Conservation (phyloP, 164 flowering plant species). For the Vitis rupestris region DNA sequence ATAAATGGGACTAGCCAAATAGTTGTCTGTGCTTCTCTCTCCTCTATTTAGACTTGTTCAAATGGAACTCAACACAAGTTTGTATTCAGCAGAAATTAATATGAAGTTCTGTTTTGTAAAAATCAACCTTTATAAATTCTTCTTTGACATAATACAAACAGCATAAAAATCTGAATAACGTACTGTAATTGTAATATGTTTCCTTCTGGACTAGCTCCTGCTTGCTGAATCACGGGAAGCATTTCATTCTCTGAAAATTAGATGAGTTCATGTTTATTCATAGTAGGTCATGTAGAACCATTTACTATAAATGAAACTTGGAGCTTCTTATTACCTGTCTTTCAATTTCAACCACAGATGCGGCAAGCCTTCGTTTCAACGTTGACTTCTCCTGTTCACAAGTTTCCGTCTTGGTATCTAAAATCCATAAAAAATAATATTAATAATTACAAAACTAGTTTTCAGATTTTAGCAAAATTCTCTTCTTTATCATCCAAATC, state of each 20-base stretch:
- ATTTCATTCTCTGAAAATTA: slow-evolving; percentile 73
- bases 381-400: slow-evolving; percentile 64
- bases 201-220: slow-evolving; percentile 4
- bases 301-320: not conserved
- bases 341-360: slow-evolving; percentile 83
- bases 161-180: not conserved
- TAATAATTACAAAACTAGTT: not conserved
- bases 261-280: slow-evolving; percentile 9
- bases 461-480: not conserved
- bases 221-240: slow-evolving; percentile 51
- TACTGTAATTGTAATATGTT: not conserved
- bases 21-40: not conserved
- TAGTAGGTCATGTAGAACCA: not conserved
- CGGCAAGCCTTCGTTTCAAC: slow-evolving; percentile 70
- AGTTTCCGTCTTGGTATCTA: slow-evolving; percentile 59
- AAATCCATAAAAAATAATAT: not conserved
- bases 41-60: not conserved
- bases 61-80: not conserved
- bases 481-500: not conserved
- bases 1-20: not conserved
- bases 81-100: not conserved
- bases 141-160: not conserved
- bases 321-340: slow-evolving; percentile 54
- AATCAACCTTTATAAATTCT: not conserved
- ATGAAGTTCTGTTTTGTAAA: not conserved